These are phyloP conservation scores for Candida adriatica DNA, from an alignment of 805 yeast species.

Conservation along the genomic window DNA sequence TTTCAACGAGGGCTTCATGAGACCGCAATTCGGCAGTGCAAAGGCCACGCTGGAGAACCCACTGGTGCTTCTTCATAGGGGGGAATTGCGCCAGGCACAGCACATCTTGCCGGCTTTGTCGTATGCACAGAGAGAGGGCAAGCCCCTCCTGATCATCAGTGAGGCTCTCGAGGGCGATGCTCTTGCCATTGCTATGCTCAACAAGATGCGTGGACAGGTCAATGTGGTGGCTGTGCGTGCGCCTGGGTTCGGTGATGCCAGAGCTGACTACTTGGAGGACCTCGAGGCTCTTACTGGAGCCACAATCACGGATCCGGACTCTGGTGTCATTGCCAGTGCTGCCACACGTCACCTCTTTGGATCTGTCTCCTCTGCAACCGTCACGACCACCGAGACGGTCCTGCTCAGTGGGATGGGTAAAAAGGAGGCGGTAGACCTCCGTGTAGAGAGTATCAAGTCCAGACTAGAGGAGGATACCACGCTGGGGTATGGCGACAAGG, in stretches of 20 bases:
- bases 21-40: conserved; percentile 86
- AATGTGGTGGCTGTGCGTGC: conserved; percentile 97
- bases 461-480: conserved; percentile 62
- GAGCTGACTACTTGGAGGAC: conserved; percentile 93
- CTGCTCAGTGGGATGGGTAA: conserved; percentile 88
- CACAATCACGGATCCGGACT: conserved; percentile 78
- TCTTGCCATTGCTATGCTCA: conserved; percentile 92
- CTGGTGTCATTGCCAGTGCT: conserved; percentile 91
- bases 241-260: conserved; percentile 98
- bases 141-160: conserved; percentile 88
- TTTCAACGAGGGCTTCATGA: conserved; percentile 94
- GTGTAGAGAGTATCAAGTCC: conserved; percentile 92
- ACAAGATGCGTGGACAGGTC: conserved; percentile 97
- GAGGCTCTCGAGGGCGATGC: conserved; percentile 99
- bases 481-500: conserved; percentile 81
- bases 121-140: conserved; percentile 84
- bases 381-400: conserved; percentile 95
- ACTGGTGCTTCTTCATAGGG: conserved; percentile 51
- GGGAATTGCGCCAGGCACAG: conserved; percentile 17
- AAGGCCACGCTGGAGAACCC: conserved; percentile 96
- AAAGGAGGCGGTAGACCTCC: conserved; percentile 69
- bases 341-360: conserved; percentile 89
- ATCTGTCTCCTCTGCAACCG: conserved; percentile 81
- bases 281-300: conserved; percentile 94
- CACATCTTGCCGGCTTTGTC: conserved; percentile 87